Conservation (phyloP, 352 stramenopile genomes). For the Blastocystis sp. region DNA sequence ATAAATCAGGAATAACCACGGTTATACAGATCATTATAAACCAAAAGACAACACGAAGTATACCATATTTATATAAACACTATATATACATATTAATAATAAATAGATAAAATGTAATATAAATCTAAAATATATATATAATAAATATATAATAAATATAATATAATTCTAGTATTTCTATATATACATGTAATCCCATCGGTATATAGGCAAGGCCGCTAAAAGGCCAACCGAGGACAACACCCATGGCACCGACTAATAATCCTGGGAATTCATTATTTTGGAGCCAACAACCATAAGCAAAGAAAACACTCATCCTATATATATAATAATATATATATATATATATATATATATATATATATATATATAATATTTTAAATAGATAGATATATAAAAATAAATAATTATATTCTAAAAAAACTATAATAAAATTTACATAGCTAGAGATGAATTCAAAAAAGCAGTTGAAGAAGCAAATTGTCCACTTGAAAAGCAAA, state of each 20-base stretch:
- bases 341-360: too few species aligned
- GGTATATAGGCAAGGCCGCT: slow-evolving; percentile 58
- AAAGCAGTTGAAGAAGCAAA: slow-evolving; percentile 62
- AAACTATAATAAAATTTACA: too few species aligned
- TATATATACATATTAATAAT: too few species aligned
- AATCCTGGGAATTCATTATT: slow-evolving; percentile 50
- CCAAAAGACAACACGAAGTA: slow-evolving; percentile 47
- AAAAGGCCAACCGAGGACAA: slow-evolving; percentile 65
- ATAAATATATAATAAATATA: too few species aligned
- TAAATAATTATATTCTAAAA: too few species aligned
- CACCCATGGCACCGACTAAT: slow-evolving; percentile 53
- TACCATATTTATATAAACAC: slow-evolving; percentile 50
- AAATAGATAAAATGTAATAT: too few species aligned
- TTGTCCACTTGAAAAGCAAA: slow-evolving; percentile 56
- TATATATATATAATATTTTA: too few species aligned
- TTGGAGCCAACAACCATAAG: slow-evolving; percentile 56
- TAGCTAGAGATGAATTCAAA: slow-evolving; percentile 57
- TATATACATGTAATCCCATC: slow-evolving; percentile 58
- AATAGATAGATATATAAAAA: too few species aligned
- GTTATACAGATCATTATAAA: slow-evolving; percentile 46
- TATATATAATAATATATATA: too few species aligned
- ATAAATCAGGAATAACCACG: slow-evolving; percentile 48
- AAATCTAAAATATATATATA: too few species aligned
- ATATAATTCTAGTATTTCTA: too few species aligned
- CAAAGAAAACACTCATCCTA: slow-evolving; percentile 59